Base-by-base conservation (phyloP, 176 grass and related monocot genomes). In the Carex parvula region DNA sequence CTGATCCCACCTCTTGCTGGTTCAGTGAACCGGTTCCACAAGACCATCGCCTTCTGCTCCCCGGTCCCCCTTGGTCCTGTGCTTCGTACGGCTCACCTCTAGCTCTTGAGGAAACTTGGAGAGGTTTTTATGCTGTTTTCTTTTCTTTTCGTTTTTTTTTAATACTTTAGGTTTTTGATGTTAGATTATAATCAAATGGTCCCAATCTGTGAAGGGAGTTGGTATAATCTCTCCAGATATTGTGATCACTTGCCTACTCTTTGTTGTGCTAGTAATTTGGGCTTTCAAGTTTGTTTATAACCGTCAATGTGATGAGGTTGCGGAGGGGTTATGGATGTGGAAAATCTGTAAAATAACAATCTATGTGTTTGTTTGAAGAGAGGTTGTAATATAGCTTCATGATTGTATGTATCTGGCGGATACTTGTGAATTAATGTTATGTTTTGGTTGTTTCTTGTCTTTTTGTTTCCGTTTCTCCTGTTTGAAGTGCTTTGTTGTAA, bases 41-140 rank as follows among this genome's bases (percentile, higher is more conserved):
- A 89, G 90, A 84, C 81, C 48, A 42, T 85, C 3, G 87, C 87
- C 26, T 92, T 92, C 82, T 87, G 67, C 84, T 92, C 90, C 17
- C 58, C 87, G 3, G 87, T 92, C 8, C 84, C 77, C 1, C 44
- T 87, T 48, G 39, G 59, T 14, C 56, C 56, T 2, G 41, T 67
- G 16, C 20, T 82, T 44, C 15, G 46, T 55, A 76, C 46, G 4
- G 48, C 44, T 48, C 46, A 16, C 48, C 44, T 55, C 10, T 55
- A 76, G 48, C 48, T 6, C 72, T 53, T 55, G 1, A 16, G 1
- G 8, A 12, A 6, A 22, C 39, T 73, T 50, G 42, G 37, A 21
- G 70, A 52, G 11, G 42, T 74, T 74, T 74, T 6, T n/a, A 64
- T 37, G 8, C 46, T 11, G 2, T 56, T 29, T 42, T 76, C 12